Evolutionary conservation across 441 rosid genomes (phyloP).

Genomic region (Euphorbia corollata): DNA sequence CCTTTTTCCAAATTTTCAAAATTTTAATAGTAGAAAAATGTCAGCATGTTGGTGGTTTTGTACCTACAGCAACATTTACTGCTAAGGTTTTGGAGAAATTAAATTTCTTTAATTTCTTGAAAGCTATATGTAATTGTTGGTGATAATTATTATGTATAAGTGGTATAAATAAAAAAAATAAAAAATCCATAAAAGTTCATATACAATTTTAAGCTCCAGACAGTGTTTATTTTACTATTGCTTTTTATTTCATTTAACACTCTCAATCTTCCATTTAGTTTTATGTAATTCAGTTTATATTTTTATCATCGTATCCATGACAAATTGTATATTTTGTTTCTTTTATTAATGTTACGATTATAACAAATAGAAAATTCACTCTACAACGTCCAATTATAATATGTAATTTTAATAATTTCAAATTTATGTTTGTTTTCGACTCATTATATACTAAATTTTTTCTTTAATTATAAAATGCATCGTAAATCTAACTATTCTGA

Average conservation of each 20-base stretch:
- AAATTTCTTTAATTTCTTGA: not conserved
- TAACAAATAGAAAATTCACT: not conserved
- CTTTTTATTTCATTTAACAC: not conserved
- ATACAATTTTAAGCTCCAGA: not conserved
- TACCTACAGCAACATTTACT: not conserved
- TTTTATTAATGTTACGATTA: too few species aligned
- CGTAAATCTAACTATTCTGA: not conserved
- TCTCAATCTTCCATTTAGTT: not conserved
- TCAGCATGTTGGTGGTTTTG: not conserved
- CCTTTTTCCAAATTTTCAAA: not conserved
- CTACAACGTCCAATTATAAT: not conserved
- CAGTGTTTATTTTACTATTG: not conserved
- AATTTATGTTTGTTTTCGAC: not conserved
- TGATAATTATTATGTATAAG: not conserved
- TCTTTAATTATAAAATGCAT: not conserved
- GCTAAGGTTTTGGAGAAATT: not conserved
- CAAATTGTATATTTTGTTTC: not conserved
- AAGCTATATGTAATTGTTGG: not conserved
- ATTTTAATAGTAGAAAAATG: not conserved
- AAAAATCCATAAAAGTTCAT: not conserved
- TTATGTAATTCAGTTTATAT: not conserved
- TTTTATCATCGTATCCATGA: not conserved
- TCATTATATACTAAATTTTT: not conserved
- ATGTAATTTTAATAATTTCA: not conserved
- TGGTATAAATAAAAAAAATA: too few species aligned